phyloP scores from a whole-genome alignment of 768 basidiomycete species.

The Mycena galericulata region DNA sequence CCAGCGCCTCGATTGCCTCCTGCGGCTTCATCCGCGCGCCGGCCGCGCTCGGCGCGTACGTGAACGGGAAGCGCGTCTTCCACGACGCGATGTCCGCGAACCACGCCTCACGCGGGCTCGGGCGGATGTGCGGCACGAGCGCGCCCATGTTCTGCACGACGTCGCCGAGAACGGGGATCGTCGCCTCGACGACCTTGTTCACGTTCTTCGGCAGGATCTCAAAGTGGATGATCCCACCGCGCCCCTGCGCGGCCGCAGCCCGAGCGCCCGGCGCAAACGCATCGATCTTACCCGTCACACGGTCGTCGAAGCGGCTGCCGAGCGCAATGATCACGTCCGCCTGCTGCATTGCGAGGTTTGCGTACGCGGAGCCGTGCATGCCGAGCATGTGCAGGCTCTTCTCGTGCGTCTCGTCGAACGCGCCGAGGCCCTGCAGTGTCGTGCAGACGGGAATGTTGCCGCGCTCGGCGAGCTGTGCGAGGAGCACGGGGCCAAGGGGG shows the following conservation, averaged over 20 bases:
- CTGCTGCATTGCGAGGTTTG: constrained; percentile 97
- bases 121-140: constrained; percentile 83
- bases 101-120: constrained; percentile 79
- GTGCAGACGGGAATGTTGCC: constrained; percentile 99
- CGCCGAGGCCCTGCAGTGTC: constrained; percentile 94
- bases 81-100: constrained; percentile 84
- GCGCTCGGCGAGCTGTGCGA: constrained; percentile 79
- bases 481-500: constrained; percentile 83
- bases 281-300: constrained; percentile 92
- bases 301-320: constrained; percentile 97
- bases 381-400: constrained; percentile 96
- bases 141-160: constrained; percentile 85
- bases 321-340: constrained; percentile 99
- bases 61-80: constrained; percentile 94
- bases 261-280: constrained; percentile 92
- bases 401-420: constrained; percentile 91
- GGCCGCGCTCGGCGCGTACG: constrained; percentile 73
- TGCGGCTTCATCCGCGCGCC: constrained; percentile 92
- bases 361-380: constrained; percentile 98
- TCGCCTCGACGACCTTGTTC: constrained; percentile 98
- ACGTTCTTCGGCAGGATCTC: constrained; percentile 99
- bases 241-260: constrained; percentile 85
- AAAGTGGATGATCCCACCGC: constrained; percentile 98
- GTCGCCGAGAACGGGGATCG: constrained; percentile 94
- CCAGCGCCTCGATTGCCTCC: constrained; percentile 94